Evolutionary conservation across 495 filamentous ascomycete genomes (phyloP).

Genomic region (Neurospora cerealis): DNA sequence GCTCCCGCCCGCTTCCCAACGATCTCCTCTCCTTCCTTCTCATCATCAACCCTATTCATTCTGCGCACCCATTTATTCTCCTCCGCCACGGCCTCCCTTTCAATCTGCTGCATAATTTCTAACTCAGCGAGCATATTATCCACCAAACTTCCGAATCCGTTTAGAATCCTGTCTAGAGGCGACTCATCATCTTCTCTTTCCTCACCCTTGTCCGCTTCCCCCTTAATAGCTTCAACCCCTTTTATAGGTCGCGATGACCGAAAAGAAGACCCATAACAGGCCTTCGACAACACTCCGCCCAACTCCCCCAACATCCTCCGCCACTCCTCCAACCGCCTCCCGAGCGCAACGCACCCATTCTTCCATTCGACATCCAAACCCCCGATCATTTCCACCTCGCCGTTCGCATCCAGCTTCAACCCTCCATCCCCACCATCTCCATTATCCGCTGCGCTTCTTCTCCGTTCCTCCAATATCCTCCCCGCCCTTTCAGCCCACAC

Average conservation of each 20-base stretch:
- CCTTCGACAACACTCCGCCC: constrained; percentile 7
- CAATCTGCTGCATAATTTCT: constrained; percentile 35
- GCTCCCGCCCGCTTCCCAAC: constrained; percentile 16
- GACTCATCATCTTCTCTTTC: constrained; percentile 10
- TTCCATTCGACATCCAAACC: constrained; percentile 33
- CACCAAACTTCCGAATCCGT: constrained; percentile 29
- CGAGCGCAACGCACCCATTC: constrained; percentile 31
- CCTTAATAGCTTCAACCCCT: neutral
- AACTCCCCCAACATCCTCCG: constrained; percentile 24
- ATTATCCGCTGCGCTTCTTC: constrained; percentile 9
- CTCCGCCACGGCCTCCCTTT: constrained; percentile 30
- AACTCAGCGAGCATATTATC: constrained; percentile 40
- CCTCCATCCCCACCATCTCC: constrained; percentile 19
- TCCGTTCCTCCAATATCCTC: constrained; percentile 27
- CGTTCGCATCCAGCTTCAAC: constrained; percentile 20
- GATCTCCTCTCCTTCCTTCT: neutral
- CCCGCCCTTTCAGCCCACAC: constrained; percentile 36
- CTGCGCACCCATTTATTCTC: constrained; percentile 39
- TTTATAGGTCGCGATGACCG: neutral
- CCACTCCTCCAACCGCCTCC: constrained; percentile 36
- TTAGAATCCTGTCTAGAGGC: constrained; percentile 28
- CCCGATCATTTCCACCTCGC: constrained; percentile 27
- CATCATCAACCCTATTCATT: constrained; percentile 29
- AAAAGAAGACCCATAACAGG: neutral
- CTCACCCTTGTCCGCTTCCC: neutral